Evolutionary conservation across 441 rosid species (phyloP), one percentile per base, ranked within the genome.

Genomic region (Metrosideros polymorpha): DNA sequence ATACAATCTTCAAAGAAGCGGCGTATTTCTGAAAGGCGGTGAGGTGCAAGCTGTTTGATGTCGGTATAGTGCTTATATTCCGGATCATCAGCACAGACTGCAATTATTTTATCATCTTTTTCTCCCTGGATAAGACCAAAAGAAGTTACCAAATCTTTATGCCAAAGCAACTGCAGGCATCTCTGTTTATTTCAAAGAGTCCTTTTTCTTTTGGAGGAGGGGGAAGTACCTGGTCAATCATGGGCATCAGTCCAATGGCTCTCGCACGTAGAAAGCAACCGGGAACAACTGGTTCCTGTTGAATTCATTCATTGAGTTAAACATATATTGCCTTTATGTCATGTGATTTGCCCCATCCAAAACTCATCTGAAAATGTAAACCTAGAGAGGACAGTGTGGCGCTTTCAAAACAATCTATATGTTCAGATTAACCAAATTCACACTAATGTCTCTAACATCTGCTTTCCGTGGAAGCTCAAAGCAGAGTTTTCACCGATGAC

Each of bases 241-340:
- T 85, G 29, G 87, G 87, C 87, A 85, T 85, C 13, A 85, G 42
- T 85, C 87, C 87, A n/a, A 85, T 85, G 35, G 87, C 87, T 82
- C 87, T 76, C 25, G 87, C 87, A 30, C 87, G 87, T 32, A 85
- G 54, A 59, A 85, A 85, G 84, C 87, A 85, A 59, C 87, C 87
- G 6, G 87, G 87, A 76, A 85, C 47, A 43, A 85, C 87, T 50
- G 87, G 87, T 52, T 85, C 87, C 87, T 85, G 86, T 84, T 24
- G 43, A 54, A 82, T 51, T 49, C 22, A 82, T 29, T 51, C 50
- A 29, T 29, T 39, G n/a, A 35, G n/a, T 66, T 66, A 66, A 35
- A 66, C 14, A 27, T 19, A 66, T 1, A 66, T 66, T 66, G 2
- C 79, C 45, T 66, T 66, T 66, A 35, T 27, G 35, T 66, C 47